These are phyloP conservation scores for Prunus mume DNA, from an alignment of 306 rosid genomes.

Conservation along the genomic window DNA sequence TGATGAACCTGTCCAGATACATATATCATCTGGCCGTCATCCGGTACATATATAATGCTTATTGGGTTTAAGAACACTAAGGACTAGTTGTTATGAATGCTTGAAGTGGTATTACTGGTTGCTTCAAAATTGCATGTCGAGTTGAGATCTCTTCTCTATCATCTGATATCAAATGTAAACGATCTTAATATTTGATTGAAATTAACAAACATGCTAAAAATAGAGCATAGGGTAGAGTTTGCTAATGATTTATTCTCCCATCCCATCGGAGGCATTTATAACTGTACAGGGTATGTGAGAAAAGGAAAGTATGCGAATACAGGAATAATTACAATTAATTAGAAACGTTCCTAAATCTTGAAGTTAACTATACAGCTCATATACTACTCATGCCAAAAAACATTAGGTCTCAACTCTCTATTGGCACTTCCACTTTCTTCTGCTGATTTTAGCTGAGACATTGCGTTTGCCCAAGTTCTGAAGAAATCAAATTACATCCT, in stretches of 20 bases:
- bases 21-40: constrained; percentile 74
- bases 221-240: background rate
- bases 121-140: background rate
- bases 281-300: background rate
- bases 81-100: background rate
- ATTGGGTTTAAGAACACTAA: constrained; percentile 4
- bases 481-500: background rate
- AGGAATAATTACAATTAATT: background rate
- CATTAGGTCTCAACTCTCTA: background rate
- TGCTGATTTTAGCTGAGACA: background rate
- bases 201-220: background rate
- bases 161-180: background rate
- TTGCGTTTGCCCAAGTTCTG: background rate
- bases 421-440: background rate
- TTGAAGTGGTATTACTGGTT: background rate
- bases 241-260: background rate
- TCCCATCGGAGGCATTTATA: background rate
- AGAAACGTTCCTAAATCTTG: background rate
- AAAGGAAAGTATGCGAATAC: background rate
- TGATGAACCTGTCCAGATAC: constrained; percentile 76
- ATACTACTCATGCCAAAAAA: background rate
- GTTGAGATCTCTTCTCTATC: too few species aligned
- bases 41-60: constrained; percentile 55
- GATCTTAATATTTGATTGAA: background rate
- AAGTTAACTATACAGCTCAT: background rate